Conservation (phyloP, 345 rosid genomes). For the Schrenkiella parvula region DNA sequence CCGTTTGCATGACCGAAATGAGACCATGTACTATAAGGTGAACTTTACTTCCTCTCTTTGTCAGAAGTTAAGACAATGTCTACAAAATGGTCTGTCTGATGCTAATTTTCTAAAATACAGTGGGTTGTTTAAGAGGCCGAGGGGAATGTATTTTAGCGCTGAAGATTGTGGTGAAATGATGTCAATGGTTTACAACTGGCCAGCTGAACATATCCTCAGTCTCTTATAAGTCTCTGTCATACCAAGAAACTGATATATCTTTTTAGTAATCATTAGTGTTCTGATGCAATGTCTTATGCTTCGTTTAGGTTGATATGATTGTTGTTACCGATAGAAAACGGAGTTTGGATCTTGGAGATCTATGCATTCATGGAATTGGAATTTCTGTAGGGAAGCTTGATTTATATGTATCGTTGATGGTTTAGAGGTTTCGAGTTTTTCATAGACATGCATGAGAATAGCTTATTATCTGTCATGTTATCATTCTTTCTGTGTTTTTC, state of each 20-base stretch:
- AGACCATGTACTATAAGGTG: constrained; percentile 94
- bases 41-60: not conserved
- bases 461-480: constrained; percentile 4
- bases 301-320: constrained; percentile 93
- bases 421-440: not conserved
- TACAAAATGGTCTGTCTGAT: not conserved
- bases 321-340: constrained; percentile 99
- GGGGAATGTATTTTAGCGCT: constrained; percentile 97
- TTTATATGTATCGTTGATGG: constrained; percentile 48
- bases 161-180: constrained; percentile 98
- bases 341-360: constrained; percentile 96
- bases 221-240: not conserved
- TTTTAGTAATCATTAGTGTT: not conserved
- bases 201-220: constrained; percentile 77
- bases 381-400: constrained; percentile 95
- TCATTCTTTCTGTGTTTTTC: constrained; percentile 7
- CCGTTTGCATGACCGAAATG: constrained; percentile 92
- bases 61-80: not conserved
- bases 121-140: constrained; percentile 94
- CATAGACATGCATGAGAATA: not conserved
- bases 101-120: constrained; percentile 48
- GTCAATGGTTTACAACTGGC: constrained; percentile 99
- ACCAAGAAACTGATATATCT: not conserved
- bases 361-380: constrained; percentile 97
- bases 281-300: not conserved